Conservation (phyloP, 805 yeast genomes). For the Saturnispora quitensis region DNA sequence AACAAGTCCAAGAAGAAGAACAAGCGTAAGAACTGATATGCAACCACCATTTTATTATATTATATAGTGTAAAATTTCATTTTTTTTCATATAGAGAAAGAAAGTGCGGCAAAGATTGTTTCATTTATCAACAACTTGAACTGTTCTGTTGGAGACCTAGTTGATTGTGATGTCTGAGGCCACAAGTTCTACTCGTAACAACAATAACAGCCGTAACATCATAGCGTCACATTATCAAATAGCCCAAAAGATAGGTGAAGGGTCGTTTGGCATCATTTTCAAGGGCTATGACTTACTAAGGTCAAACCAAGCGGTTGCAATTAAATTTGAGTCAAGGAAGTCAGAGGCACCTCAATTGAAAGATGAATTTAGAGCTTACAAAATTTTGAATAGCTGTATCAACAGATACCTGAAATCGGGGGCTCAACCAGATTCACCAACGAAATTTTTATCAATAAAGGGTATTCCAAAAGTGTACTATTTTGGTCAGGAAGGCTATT, state of each 20-base stretch:
- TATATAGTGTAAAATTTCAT: neutral
- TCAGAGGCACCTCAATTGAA: slow-evolving; percentile 78
- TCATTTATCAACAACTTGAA: slow-evolving; percentile 2
- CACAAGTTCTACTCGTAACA: neutral
- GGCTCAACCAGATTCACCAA: slow-evolving; percentile 14
- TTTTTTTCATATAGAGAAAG: neutral
- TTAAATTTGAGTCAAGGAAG: slow-evolving; percentile 68
- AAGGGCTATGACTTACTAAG: slow-evolving; percentile 70
- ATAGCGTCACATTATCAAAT: slow-evolving; percentile 62
- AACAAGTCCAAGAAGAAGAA: slow-evolving; percentile 9
- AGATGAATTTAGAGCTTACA: slow-evolving; percentile 74
- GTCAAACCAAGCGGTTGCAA: slow-evolving; percentile 54
- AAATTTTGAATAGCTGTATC: slow-evolving; percentile 52
- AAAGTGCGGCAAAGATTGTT: neutral
- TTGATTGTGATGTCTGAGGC: slow-evolving; percentile 4
- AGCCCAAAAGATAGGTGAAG: slow-evolving; percentile 81
- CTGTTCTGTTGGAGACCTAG: neutral
- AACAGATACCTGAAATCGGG: slow-evolving; percentile 21
- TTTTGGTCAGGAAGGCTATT: slow-evolving; percentile 80
- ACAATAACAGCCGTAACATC: slow-evolving; percentile 19
- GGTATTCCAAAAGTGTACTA: slow-evolving; percentile 82
- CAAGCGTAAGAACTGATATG: slow-evolving; percentile 12
- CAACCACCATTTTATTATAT: neutral
- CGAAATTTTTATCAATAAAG: slow-evolving; percentile 25
- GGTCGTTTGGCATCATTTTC: slow-evolving; percentile 78